These are phyloP conservation scores for Ailanthus altissimus DNA, from an alignment of 345 rosid genomes.

Conservation along the genomic window DNA sequence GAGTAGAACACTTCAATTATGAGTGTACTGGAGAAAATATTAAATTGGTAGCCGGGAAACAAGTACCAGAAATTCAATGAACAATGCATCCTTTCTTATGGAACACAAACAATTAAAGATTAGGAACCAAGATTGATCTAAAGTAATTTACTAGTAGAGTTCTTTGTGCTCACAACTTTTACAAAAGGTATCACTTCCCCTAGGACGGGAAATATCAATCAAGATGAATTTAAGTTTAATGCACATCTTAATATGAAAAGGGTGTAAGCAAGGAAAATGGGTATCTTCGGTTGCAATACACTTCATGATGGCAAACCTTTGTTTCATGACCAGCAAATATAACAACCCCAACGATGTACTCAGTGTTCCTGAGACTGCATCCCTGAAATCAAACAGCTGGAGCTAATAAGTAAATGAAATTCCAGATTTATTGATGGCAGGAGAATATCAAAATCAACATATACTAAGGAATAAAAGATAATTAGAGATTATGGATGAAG, in stretches of 20 bases:
- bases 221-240: not conserved
- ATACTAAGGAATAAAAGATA: not conserved
- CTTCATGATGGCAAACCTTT: constrained; percentile 61
- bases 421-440: constrained; percentile 7
- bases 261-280: not conserved
- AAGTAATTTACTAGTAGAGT: not conserved
- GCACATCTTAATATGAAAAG: not conserved
- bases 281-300: not conserved
- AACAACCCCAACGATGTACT: constrained; percentile 82
- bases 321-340: constrained; percentile 97
- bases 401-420: constrained; percentile 15
- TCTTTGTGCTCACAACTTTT: not conserved
- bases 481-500: not conserved
- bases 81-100: constrained; percentile 13
- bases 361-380: constrained; percentile 98
- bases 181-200: not conserved
- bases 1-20: constrained; percentile 26
- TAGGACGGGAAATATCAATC: not conserved
- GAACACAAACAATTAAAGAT: constrained; percentile 16
- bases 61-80: constrained; percentile 2
- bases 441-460: constrained; percentile 13
- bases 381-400: constrained; percentile 57
- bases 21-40: not conserved
- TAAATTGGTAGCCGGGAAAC: not conserved
- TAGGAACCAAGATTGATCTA: not conserved